Evolutionary conservation across 352 stramenopile genomes (phyloP).

Genomic region (Phytophthora sp.): DNA sequence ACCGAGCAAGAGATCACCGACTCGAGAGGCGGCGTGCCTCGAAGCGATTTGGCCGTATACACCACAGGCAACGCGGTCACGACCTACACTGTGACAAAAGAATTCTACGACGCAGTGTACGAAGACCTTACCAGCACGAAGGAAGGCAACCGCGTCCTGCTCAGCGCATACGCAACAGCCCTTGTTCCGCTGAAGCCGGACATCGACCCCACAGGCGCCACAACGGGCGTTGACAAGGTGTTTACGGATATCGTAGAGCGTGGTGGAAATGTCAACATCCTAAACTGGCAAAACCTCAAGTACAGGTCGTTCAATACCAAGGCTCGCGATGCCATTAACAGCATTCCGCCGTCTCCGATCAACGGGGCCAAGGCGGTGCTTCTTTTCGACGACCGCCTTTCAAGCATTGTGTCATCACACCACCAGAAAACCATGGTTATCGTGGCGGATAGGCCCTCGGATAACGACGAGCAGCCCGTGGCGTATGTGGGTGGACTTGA

Average conservation of each 20-base stretch:
- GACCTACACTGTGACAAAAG: conserved; percentile 43
- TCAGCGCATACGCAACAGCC: conserved; percentile 55
- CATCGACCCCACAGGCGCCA: conserved; percentile 19
- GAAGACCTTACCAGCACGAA: conserved; percentile 41
- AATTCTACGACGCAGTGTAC: conserved; percentile 56
- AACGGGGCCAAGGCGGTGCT: conserved; percentile 33
- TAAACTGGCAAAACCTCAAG: conserved; percentile 61
- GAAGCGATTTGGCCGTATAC: conserved; percentile 40
- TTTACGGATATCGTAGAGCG: conserved; percentile 40
- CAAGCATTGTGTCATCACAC: conserved; percentile 39
- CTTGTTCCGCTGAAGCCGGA: conserved; percentile 51
- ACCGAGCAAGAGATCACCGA: conserved; percentile 52
- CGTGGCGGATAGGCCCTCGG: background rate
- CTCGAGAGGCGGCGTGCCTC: conserved; percentile 44
- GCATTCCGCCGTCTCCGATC: conserved; percentile 11
- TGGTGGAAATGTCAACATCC: conserved; percentile 47
- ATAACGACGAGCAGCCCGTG: conserved; percentile 18
- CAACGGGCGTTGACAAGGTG: conserved; percentile 39
- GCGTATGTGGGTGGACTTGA: conserved; percentile 67
- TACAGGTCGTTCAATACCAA: conserved; percentile 48
- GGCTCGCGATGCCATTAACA: conserved; percentile 52
- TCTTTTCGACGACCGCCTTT: conserved; percentile 63
- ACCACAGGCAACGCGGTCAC: conserved; percentile 50
- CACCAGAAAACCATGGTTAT: conserved; percentile 64
- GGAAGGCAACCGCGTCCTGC: conserved; percentile 33